Evolutionary conservation across 2,329 filamentous ascomycete genomes (phyloP).

Genomic region (Sporothrix mexicana): DNA sequence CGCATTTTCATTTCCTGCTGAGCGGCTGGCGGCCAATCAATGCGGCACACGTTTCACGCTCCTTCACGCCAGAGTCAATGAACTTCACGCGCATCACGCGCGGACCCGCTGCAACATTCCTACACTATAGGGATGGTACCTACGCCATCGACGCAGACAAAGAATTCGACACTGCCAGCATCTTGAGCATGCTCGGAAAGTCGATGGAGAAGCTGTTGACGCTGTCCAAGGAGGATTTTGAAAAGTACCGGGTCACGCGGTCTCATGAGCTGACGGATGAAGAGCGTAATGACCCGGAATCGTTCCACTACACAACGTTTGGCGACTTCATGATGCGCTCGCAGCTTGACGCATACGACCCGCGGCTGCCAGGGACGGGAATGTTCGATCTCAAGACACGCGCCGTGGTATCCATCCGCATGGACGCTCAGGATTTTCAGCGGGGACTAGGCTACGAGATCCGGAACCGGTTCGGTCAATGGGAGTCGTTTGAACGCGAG

Average conservation of each 20-base stretch:
- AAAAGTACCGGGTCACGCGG: slow-evolving; percentile 76
- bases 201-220: slow-evolving; percentile 97
- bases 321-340: slow-evolving; percentile 93
- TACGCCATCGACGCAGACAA: slow-evolving; percentile 98
- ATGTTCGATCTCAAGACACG: slow-evolving; percentile 97
- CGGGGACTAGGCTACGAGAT: slow-evolving; percentile 88
- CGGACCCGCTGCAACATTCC: slow-evolving; percentile 78
- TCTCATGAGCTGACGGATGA: slow-evolving; percentile 73
- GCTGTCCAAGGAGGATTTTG: slow-evolving; percentile 78
- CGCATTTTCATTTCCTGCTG: slow-evolving; percentile 91
- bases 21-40: slow-evolving; percentile 82
- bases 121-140: slow-evolving; percentile 79
- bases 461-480: slow-evolving; percentile 73
- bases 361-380: slow-evolving; percentile 83
- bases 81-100: slow-evolving; percentile 75
- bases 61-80: slow-evolving; percentile 65
- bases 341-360: slow-evolving; percentile 89
- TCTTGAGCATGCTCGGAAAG: slow-evolving; percentile 90
- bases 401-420: slow-evolving; percentile 88
- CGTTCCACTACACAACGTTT: slow-evolving; percentile 85
- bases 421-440: slow-evolving; percentile 76
- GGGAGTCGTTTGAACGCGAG: slow-evolving; percentile 92
- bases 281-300: slow-evolving; percentile 73
- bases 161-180: slow-evolving; percentile 80
- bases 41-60: slow-evolving; percentile 67